Base-by-base conservation (phyloP, 441 rosid genomes). In the Dalechampia spathulata region DNA sequence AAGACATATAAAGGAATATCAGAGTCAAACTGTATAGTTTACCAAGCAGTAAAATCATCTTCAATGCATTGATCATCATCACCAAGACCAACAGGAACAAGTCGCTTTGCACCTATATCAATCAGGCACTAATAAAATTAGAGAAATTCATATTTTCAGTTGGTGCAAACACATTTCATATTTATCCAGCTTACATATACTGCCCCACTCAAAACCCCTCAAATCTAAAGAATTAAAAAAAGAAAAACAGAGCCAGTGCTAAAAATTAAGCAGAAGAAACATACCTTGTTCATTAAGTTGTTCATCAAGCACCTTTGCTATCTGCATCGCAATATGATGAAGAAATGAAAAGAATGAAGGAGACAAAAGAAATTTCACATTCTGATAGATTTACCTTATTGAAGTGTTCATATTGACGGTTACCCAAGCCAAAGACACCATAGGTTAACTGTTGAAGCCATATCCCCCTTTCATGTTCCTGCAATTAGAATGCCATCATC, bases 11-110 rank as follows among this genome's bases (percentile, higher is more conserved):
- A n/a, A n/a, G n/a, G n/a, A n/a, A n/a, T n/a, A n/a, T n/a, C n/a
- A n/a, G n/a, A n/a, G n/a, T n/a, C n/a, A n/a, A n/a, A n/a, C n/a
- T n/a, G n/a, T n/a, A n/a, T n/a, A n/a, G n/a, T n/a, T 36, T 82
- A 90, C 99, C 99, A 93, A 19, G 97, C 91, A 58, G 68, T 61
- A 41, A 90, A 93, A 62, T 93, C 99, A 74, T 93, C 99, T 80
- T 93, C 99, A 51, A 93, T 93, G 74, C 99, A 93, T 56, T 87
- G 96, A 56, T 93, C 99, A 78, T 92, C 99, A 78, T 92, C 97
- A 55, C 97, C 99, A 46, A 92, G 96, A 78, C 97, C 99, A 50
- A 90, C 81, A 17, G 79, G 74, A 42, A 76, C 83, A 44, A 93
- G 80, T 40, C 91, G 82, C 54, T 93, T 78, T 13, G 81, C 99